Evolutionary conservation across 495 filamentous ascomycete genomes (phyloP), one percentile per base, ranked within the genome.

Genomic region (Achaetomiella virescens): DNA sequence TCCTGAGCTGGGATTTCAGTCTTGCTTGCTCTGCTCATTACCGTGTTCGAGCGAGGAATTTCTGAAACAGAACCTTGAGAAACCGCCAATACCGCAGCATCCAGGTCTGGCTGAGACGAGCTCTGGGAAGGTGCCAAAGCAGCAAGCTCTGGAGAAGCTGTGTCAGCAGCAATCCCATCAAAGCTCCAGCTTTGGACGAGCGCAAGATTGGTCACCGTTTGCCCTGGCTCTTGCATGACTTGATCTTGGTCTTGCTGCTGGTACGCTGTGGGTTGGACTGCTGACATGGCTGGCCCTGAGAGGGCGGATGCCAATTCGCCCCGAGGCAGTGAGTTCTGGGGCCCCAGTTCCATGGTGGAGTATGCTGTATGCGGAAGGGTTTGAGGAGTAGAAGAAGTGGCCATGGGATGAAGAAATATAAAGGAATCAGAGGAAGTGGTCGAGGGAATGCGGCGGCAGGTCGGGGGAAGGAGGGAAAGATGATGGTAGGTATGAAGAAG

Each of bases 141-240:
- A 20, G 21, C 31, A 37, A 48, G 24, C 20, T 37, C 40, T 51
- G 20, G 40, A 37, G 35, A 37, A 6, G 5, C 29, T 0, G 29
- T 7, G 48, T 40, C 48, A 57, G 55, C 55, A 24, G 38, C 15
- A 17, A 52, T 20, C 10, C 15, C 21, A 15, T 38, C 15, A 46
- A 57, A 57, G 55, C 21, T 51, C 55, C 55, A 57, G 41, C 41
- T n/a, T 10, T 49, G 47, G 40, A 40, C 3, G 7, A 52, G 41
- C 12, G 48, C 31, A 27, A 57, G 20, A n/a, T 52, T 35, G 18
- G 48, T 47, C 55, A 41, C 22, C n/a, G n/a, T 20, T 37, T 27
- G 17, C 12, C 21, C 10, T 15, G 15, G 46, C 24, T 52, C 38
- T 7, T 52, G 24, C 25, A 27, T 18, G n/a, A 21, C 8, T 9